phyloP scores from a whole-genome alignment of 2,329 filamentous ascomycete species.

The Aspergillus nomiae region DNA sequence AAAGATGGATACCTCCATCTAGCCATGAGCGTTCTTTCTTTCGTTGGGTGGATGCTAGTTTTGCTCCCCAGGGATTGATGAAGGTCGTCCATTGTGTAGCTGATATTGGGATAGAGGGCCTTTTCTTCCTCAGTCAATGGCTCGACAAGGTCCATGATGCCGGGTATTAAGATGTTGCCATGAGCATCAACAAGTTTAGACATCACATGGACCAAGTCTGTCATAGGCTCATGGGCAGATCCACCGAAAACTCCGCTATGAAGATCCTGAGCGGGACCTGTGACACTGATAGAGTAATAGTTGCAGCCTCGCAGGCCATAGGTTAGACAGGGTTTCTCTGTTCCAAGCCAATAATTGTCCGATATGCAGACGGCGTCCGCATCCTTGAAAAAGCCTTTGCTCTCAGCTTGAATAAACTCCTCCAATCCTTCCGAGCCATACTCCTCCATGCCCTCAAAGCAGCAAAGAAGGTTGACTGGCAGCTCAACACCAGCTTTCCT shows the following conservation, averaged over 20 bases:
- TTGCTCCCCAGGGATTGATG: conserved; percentile 87
- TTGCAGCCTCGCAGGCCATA: conserved; percentile 97
- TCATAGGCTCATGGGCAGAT: conserved; percentile 97
- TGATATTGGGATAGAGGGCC: conserved; percentile 81
- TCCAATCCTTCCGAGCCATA: conserved; percentile 96
- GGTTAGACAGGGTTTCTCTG: conserved; percentile 96
- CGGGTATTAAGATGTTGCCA: conserved; percentile 93
- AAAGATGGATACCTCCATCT: conserved; percentile 95
- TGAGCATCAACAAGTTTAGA: conserved; percentile 82
- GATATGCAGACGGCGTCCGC: conserved; percentile 97
- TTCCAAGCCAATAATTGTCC: conserved; percentile 99
- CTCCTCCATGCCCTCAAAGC: conserved; percentile 99
- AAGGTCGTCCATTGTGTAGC: conserved; percentile 94
- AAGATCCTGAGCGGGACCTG: conserved; percentile 87
- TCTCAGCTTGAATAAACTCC: conserved; percentile 88
- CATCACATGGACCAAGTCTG: conserved; percentile 82
- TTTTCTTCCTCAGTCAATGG: conserved; percentile 85
- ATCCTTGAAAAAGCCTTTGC: conserved; percentile 92
- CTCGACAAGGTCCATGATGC: conserved; percentile 89
- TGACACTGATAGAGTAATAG: conserved; percentile 92
- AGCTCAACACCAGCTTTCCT: conserved; percentile 92
- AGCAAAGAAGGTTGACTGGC: conserved; percentile 97
- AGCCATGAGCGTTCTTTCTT: conserved; percentile 91
- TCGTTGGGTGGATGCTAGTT: conserved; percentile 83
- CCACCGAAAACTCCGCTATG: conserved; percentile 98